A percentile compares a stretch with the other conserved stretches of the same genome.
Conservation (phyloP, 192 early-diverging fungal species). For the Spizellomyces punctatus region DNA sequence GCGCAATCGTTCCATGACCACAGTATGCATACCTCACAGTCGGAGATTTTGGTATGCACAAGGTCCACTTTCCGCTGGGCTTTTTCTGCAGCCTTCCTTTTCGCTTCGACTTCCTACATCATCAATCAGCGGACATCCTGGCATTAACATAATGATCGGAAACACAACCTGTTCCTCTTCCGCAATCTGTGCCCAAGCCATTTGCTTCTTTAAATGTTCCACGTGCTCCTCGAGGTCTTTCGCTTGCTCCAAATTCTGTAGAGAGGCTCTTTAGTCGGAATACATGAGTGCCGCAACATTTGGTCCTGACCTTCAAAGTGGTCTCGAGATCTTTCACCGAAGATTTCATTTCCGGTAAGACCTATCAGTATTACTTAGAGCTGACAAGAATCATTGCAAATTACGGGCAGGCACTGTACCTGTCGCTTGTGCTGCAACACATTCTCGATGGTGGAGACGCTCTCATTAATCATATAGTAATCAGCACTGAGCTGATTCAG, state of each 20-base stretch:
- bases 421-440: conserved; percentile 8
- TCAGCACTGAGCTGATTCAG: conserved; percentile 76
- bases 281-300: conserved; percentile 48
- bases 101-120: conserved; percentile 15
- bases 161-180: conserved; percentile 45
- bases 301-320: conserved; percentile 61
- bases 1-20: no score
- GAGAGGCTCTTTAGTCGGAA: conserved; percentile 17
- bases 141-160: background rate
- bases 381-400: no score
- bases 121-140: background rate
- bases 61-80: conserved; percentile 24
- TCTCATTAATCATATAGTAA: conserved; percentile 40
- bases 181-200: conserved; percentile 77
- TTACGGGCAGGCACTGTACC: background rate
- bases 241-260: conserved; percentile 33
- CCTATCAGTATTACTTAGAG: conserved; percentile 16
- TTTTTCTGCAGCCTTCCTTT: background rate
- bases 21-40: conserved; percentile 20
- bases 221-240: conserved; percentile 37
- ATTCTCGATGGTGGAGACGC: background rate
- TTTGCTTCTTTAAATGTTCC: conserved; percentile 59
- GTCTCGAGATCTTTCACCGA: conserved; percentile 67
- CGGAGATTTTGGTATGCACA: background rate
- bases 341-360: conserved; percentile 72